These are phyloP conservation scores for Penicillium brasilianum DNA, from an alignment of 2,329 filamentous ascomycete genomes.

Conservation along the genomic window DNA sequence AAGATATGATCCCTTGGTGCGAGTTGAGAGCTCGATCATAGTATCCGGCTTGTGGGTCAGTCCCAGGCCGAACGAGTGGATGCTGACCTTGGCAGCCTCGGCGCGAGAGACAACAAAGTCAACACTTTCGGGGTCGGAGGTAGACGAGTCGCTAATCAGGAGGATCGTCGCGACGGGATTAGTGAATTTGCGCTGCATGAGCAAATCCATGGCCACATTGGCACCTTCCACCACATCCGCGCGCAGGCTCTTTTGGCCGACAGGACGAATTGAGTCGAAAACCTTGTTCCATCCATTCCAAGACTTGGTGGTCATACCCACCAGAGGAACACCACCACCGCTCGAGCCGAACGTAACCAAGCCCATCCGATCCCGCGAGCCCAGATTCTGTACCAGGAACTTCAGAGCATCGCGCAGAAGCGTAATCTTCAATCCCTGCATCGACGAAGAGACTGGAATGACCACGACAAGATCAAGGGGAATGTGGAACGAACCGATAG, in stretches of 20 bases:
- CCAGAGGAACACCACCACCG: conserved; percentile 87
- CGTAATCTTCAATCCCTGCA: conserved; percentile 99
- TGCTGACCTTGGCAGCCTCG: conserved; percentile 95
- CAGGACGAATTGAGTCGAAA: conserved; percentile 83
- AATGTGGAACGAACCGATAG: conserved; percentile 79
- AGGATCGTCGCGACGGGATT: conserved; percentile 96
- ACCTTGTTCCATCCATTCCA: conserved; percentile 93
- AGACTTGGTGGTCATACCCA: conserved; percentile 96
- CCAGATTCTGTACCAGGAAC: conserved; percentile 87
- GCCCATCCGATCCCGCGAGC: conserved; percentile 94
- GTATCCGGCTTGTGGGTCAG: conserved; percentile 98
- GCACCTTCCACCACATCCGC: conserved; percentile 97
- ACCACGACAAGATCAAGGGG: conserved; percentile 96
- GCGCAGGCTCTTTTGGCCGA: conserved; percentile 94
- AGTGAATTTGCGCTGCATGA: conserved; percentile 96
- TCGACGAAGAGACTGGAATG: conserved; percentile 94
- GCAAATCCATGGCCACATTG: conserved; percentile 95
- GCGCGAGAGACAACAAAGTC: conserved; percentile 97
- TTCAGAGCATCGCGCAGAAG: conserved; percentile 87
- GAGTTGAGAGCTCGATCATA: conserved; percentile 94
- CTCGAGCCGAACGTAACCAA: conserved; percentile 96
- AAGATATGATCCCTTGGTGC: conserved; percentile 95
- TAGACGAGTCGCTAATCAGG: conserved; percentile 96
- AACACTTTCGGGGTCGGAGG: conserved; percentile 90
- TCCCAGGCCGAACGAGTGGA: conserved; percentile 94